Evolutionary conservation across 2,329 filamentous ascomycete genomes (phyloP), one percentile per base, ranked within the genome.

Genomic region (Neopestalotiopsis rosae): DNA sequence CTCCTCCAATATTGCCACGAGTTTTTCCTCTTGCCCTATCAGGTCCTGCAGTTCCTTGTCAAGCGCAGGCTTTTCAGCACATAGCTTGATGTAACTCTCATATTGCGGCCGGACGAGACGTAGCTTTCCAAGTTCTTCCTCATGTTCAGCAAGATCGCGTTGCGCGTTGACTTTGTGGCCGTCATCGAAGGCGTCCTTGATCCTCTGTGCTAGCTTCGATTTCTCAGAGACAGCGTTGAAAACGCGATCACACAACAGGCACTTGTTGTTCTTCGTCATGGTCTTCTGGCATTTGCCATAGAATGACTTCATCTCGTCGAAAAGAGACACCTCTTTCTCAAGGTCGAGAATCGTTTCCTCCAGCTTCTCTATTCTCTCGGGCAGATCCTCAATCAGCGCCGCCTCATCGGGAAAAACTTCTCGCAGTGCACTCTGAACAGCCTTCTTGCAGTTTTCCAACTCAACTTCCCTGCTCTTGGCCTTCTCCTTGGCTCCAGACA

Each of bases 31-130:
- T 74, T 94, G 89, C 30, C 85, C 81, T 73, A 93, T 89, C 9
- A 90, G 81, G 58, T 85, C 82, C 49, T 86, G 83, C 67, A 91
- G 84, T 67, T 95, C 91, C 28, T 87, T 86, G 72, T 91, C 87
- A 17, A 94, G 79, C 0, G 84, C 82, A 0, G 94, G 94, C 65
- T 97, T 87, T 73, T 97, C 94, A 5, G 84, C 85, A 59, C 87
- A 87, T 14, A 97, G 82, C 59, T 92, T 89, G 69, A 89, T 84
- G 81, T 92, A 95, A 0, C 89, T 90, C 69, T 98, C 94, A 75
- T 93, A 94, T 69, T 90, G 87, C 4, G 89, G 85, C 40, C 89
- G 88, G 30, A 89, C 91, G 7, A 85, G 87, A 67, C 89, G 88
- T 57, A 93, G 86, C 65, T 83, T 85, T 65, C 88, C 85, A 7